Base-by-base conservation (phyloP, 139 green algal genomes). In the Eudorina sp. region DNA sequence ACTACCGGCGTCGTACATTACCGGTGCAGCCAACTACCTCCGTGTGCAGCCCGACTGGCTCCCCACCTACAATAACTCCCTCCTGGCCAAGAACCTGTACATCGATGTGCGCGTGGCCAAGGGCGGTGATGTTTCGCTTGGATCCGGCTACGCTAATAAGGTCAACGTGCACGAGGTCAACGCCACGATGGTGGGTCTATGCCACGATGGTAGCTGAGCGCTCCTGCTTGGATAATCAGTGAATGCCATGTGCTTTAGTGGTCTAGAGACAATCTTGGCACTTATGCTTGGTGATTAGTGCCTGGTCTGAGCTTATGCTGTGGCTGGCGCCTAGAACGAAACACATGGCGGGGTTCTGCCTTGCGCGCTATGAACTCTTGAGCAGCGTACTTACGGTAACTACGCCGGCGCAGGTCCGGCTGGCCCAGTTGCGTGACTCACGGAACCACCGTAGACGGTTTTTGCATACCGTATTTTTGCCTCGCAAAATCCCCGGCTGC, bases 1-100 rank as follows among this genome's bases (percentile, higher is more conserved):
- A 29, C 38, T 85, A 43, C 78, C 78, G 13, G 78, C 78, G 34
- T 72, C 78, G 18, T 85, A 85, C 55, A 27, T 85, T 9, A 74
- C 78, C 5, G 55, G 55, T 19, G 53, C n/a, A 14, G 53, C 36
- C 29, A 74, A 73, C 78, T 85, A 70, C 55, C 13, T 85, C 6
- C 55, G 78, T 3, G 55, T 84, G n/a, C 31, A 48, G 7, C 70
- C 70, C 38, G 14, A 55, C 18, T 79, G n/a, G 75, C 7, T 46
- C n/a, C 25, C 75, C 27, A 51, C 46, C 29, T 66, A 58, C 75
- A 83, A 11, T 53, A 51, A 70, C 76, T 40, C 1, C 23, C 36
- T 36, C 41, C 2, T 25, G 34, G 76, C 51, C 53, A 70, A 40
- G 31, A 84, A 84, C 53, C 53, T 84, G 6, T 84, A 84, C 76